Evolutionary conservation across 768 basidiomycete species (phyloP).

Genomic region (Leucosporidium scottii): DNA sequence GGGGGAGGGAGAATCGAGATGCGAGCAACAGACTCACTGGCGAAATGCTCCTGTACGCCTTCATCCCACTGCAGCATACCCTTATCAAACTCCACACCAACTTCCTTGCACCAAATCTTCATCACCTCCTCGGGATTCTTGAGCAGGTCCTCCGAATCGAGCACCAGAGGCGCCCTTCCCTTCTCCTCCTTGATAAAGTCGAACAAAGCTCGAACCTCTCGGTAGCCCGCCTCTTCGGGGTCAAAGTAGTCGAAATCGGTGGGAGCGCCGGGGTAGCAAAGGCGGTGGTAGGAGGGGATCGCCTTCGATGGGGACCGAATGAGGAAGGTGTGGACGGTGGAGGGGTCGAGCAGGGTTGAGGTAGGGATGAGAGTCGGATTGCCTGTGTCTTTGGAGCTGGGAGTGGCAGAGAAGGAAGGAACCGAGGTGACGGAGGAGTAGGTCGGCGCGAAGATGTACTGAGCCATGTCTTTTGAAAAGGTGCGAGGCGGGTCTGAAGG

Average conservation of each 20-base stretch:
- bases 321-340: slow-evolving; percentile 37
- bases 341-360: slow-evolving; percentile 26
- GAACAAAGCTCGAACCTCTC: slow-evolving; percentile 28
- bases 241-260: slow-evolving; percentile 39
- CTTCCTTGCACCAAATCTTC: slow-evolving; percentile 32
- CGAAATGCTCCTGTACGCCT: slow-evolving; percentile 34
- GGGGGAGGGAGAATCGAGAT: neutral
- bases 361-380: slow-evolving; percentile 38
- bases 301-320: slow-evolving; percentile 37
- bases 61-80: slow-evolving; percentile 37
- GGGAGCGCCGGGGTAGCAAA: slow-evolving; percentile 35
- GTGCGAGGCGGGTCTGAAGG: slow-evolving; percentile 6
- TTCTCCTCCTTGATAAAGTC: slow-evolving; percentile 25
- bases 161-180: slow-evolving; percentile 27
- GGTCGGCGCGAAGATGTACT: slow-evolving; percentile 34
- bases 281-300: slow-evolving; percentile 35
- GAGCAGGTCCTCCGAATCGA: slow-evolving; percentile 35
- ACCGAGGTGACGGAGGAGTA: slow-evolving; percentile 16
- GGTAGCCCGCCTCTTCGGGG: slow-evolving; percentile 35
- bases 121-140: slow-evolving; percentile 27
- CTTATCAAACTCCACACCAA: slow-evolving; percentile 31
- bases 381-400: neutral
- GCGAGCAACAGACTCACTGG: slow-evolving; percentile 9
- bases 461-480: slow-evolving; percentile 38
- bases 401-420: slow-evolving; percentile 3